A percentile compares a stretch with the other conserved stretches of the same genome.
Evolutionary conservation across 441 rosid species (phyloP).

Genomic region (Brassica balearica): DNA sequence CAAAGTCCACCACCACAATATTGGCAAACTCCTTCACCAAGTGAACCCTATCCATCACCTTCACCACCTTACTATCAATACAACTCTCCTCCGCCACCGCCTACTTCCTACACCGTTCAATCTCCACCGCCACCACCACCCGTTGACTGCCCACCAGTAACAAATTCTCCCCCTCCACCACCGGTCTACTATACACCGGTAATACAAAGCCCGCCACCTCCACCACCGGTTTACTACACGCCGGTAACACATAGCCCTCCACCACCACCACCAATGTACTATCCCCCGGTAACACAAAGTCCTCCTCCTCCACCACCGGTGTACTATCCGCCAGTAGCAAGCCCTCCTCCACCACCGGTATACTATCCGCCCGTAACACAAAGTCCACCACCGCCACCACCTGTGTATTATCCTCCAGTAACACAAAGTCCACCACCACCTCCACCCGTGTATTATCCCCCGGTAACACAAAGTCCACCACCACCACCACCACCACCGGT

Average conservation of each 20-base stretch:
- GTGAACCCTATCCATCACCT: conserved; percentile 45
- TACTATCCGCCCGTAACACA: conserved; percentile 5
- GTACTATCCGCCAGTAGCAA: background rate
- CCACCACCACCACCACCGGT: conserved; percentile 25
- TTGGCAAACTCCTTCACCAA: conserved; percentile 40
- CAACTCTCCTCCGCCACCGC: conserved; percentile 37
- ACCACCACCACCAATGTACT: conserved; percentile 19
- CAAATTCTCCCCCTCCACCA: conserved; percentile 48
- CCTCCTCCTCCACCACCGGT: conserved; percentile 20
- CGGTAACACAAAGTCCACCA: conserved; percentile 27
- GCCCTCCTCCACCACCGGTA: background rate
- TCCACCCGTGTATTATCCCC: background rate
- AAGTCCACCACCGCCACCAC: conserved; percentile 31
- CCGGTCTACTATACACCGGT: conserved; percentile 14
- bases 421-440: conserved; percentile 35
- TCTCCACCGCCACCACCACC: conserved; percentile 42
- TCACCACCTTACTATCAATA: conserved; percentile 41
- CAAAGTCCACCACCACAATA: conserved; percentile 19
- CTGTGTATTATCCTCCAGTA: background rate
- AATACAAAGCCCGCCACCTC: conserved; percentile 16
- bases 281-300: conserved; percentile 17
- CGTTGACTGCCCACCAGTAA: conserved; percentile 14
- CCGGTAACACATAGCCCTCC: conserved; percentile 16
- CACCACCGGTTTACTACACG: conserved; percentile 7
- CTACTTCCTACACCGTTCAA: conserved; percentile 27